A percentile compares a stretch with the other conserved stretches of the same genome.
Evolutionary conservation across 2,329 filamentous ascomycete species (phyloP).

Genomic region (Trichoderma lentiforme): DNA sequence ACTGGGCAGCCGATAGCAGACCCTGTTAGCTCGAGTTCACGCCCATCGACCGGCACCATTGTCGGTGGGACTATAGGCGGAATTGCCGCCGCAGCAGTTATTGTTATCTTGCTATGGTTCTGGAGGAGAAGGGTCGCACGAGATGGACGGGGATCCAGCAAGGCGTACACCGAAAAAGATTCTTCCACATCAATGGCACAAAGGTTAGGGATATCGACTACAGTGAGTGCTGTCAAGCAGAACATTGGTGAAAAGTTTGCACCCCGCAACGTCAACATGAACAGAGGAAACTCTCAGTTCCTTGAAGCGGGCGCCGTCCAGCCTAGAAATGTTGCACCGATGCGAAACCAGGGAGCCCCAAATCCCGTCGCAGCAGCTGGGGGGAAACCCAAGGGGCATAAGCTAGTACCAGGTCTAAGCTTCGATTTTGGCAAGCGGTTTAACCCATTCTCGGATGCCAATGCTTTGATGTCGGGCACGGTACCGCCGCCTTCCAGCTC

Average conservation of each 20-base stretch:
- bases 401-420: constrained; percentile 38
- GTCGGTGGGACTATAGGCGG: constrained; percentile 52
- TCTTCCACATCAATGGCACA: constrained; percentile 39
- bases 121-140: constrained; percentile 38
- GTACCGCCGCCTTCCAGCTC: neutral
- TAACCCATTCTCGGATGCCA: constrained; percentile 50
- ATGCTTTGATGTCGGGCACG: constrained; percentile 27
- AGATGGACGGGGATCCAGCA: constrained; percentile 11
- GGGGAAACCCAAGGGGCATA: constrained; percentile 34
- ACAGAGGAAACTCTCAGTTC: constrained; percentile 54
- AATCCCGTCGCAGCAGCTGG: neutral
- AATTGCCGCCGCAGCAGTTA: constrained; percentile 39
- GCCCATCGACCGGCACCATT: constrained; percentile 36
- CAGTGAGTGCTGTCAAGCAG: neutral
- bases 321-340: constrained; percentile 31
- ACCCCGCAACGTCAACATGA: constrained; percentile 42
- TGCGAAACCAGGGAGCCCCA: neutral
- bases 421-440: constrained; percentile 30
- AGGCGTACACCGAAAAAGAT: constrained; percentile 35
- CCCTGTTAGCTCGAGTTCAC: neutral
- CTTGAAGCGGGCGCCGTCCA: constrained; percentile 40
- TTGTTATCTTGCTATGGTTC: constrained; percentile 51
- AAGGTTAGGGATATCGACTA: neutral
- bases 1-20: neutral
- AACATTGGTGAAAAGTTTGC: neutral